Percentiles rank a stretch among this genome's conserved stretches.
These are phyloP conservation scores for Ceratocystis diversiconidia DNA, from an alignment of 2,329 filamentous ascomycete genomes.

Conservation along the genomic window DNA sequence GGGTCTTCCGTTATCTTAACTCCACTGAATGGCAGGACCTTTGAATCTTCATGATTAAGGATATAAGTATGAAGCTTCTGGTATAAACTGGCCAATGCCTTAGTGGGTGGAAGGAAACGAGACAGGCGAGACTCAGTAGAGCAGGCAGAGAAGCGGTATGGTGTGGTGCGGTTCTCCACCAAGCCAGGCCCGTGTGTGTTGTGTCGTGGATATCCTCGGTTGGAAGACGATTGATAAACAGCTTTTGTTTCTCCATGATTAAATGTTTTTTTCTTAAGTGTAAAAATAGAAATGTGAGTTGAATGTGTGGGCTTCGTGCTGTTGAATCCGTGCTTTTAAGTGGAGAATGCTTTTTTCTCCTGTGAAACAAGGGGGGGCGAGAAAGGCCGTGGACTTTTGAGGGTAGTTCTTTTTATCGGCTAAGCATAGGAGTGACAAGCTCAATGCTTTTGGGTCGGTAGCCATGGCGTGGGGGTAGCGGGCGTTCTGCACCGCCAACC, in stretches of 20 bases:
- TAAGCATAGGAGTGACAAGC: constrained; percentile 45
- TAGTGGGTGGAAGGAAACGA: neutral
- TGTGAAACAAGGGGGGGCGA: neutral
- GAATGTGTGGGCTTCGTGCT: constrained; percentile 9
- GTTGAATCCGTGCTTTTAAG: constrained; percentile 14
- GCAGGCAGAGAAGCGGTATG: neutral
- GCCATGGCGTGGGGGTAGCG: constrained; percentile 42
- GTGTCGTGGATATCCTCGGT: neutral
- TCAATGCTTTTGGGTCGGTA: constrained; percentile 49
- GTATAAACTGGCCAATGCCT: neutral
- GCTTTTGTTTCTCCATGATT: neutral
- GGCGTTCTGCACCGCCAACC: constrained; percentile 35
- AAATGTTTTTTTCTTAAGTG: neutral
- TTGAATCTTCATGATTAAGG: neutral
- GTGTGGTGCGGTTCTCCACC: neutral
- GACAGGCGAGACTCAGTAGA: neutral
- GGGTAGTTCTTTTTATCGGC: constrained; percentile 27
- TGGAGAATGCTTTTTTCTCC: neutral
- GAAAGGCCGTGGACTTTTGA: neutral
- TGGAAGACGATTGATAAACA: neutral
- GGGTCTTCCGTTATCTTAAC: neutral
- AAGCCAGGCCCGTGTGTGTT: neutral
- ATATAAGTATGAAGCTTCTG: neutral
- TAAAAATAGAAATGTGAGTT: constrained; percentile 7
- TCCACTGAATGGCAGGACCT: neutral